These are phyloP conservation scores for Daldinia vernicosa DNA, from an alignment of 495 filamentous ascomycete genomes.

Conservation along the genomic window DNA sequence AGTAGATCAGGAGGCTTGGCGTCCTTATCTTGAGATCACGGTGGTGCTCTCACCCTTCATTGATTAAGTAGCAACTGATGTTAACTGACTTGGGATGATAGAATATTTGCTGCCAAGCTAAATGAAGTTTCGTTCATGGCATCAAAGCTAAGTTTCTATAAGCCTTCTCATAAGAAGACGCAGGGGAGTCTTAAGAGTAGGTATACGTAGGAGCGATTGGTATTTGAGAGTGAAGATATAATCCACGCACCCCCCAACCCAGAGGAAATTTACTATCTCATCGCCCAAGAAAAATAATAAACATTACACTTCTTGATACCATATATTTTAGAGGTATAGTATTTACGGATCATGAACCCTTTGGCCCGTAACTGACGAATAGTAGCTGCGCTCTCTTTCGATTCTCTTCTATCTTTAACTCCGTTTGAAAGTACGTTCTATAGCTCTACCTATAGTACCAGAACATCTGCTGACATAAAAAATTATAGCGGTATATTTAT, in stretches of 20 bases:
- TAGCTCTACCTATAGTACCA: neutral
- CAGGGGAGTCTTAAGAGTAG: neutral
- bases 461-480: neutral
- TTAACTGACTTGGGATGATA: conserved; percentile 2
- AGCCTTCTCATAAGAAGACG: conserved; percentile 2
- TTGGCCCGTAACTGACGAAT: conserved; percentile 15
- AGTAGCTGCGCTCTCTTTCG: conserved; percentile 44
- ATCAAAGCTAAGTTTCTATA: neutral
- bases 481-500: conserved; percentile 26
- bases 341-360: neutral
- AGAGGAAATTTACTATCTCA: neutral
- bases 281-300: neutral
- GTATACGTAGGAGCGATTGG: neutral
- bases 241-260: conserved; percentile 1
- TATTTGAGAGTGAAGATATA: conserved; percentile 30
- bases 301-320: neutral
- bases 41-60: conserved; percentile 7
- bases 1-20: conserved; percentile 47
- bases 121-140: conserved; percentile 20
- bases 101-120: conserved; percentile 16
- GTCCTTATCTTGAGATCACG: conserved; percentile 10
- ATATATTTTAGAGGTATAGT: conserved; percentile 27
- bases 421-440: conserved; percentile 43
- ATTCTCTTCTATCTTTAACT: conserved; percentile 35
- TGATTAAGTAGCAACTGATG: neutral